phyloP scores from a whole-genome alignment of 2,329 filamentous ascomycete species.

The Phialophora tarda region DNA sequence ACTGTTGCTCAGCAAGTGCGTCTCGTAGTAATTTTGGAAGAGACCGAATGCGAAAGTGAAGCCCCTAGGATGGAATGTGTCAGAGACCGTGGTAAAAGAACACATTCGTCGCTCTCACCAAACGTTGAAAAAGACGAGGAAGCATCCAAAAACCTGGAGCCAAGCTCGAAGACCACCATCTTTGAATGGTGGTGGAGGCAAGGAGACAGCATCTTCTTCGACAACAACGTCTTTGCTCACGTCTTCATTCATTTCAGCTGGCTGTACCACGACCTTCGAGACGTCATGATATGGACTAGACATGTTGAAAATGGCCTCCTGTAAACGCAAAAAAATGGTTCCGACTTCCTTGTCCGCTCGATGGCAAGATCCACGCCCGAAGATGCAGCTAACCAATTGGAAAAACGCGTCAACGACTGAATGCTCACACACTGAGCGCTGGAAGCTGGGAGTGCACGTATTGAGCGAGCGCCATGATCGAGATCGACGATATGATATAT shows the following conservation, averaged over 20 bases:
- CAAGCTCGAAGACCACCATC: constrained; percentile 80
- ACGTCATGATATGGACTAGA: constrained; percentile 13
- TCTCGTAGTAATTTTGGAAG: constrained; percentile 78
- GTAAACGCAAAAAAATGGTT: neutral
- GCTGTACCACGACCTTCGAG: constrained; percentile 22
- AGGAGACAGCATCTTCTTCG: constrained; percentile 23
- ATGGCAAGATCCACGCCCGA: neutral
- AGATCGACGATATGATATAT: neutral
- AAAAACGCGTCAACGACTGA: neutral
- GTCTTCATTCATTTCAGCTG: constrained; percentile 16
- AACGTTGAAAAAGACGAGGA: constrained; percentile 74
- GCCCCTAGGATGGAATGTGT: constrained; percentile 25
- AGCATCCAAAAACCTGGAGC: constrained; percentile 83
- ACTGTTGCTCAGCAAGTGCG: constrained; percentile 72
- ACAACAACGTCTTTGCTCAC: constrained; percentile 19
- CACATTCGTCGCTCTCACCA: constrained; percentile 60
- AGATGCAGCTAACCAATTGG: neutral
- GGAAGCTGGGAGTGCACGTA: neutral
- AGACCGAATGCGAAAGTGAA: constrained; percentile 58
- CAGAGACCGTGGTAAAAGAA: neutral
- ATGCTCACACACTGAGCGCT: neutral
- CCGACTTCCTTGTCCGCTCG: neutral
- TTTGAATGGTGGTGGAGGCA: constrained; percentile 50
- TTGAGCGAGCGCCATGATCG: neutral
- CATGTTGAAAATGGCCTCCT: constrained; percentile 10